Base-by-base conservation (phyloP, 2,329 filamentous ascomycete genomes). In the Parasarocladium wereldwijsianum region DNA sequence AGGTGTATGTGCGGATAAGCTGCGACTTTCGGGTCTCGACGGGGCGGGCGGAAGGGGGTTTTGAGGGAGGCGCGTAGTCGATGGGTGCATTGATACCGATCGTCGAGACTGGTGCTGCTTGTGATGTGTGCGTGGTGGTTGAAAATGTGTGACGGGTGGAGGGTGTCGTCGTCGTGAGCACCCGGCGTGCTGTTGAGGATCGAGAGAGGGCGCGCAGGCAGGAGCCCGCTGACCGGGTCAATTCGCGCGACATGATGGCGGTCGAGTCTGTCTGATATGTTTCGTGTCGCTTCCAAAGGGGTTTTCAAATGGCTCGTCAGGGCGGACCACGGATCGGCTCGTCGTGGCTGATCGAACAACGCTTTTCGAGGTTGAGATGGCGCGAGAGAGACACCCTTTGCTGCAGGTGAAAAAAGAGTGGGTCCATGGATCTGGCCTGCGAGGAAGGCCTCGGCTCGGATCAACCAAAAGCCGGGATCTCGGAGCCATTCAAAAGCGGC, bases 21-120 rank as follows among this genome's bases (percentile, higher is more conserved):
- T 98, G 90, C 11, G 85, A 78, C 59, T 96, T 93, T 51, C 87
- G 79, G 45, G 78, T 78, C 49, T 93, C 80, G 26, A 86, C 71
- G 13, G 76, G 79, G 49, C 87, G 82, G 50, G 92, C 79, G 32
- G 82, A 93, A 4, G 83, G 84, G 3, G 86, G 87, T 54, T 94
- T 85, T 1, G 74, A 78, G 0, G 74, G 70, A 58, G 67, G 76
- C 3, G 62, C 52, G 38, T 64, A 63, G 40, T 66, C 55, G 34
- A 57, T 50, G 1, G 62, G 62, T 16, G 44, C 19, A 41, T 49
- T 13, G 35, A 21, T 20, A 23, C 11, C 23, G 24, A 21, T 26
- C 12, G 45, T 34, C 12, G 40, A 35, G 6, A 40, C 36, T 11
- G 44, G 36, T 7, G 50, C 43, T 26, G 41, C 42, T 26, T 43